Evolutionary conservation across 331 rosid species (phyloP), one percentile per base, ranked within the genome.

Genomic region (Telfairia occidentalis): DNA sequence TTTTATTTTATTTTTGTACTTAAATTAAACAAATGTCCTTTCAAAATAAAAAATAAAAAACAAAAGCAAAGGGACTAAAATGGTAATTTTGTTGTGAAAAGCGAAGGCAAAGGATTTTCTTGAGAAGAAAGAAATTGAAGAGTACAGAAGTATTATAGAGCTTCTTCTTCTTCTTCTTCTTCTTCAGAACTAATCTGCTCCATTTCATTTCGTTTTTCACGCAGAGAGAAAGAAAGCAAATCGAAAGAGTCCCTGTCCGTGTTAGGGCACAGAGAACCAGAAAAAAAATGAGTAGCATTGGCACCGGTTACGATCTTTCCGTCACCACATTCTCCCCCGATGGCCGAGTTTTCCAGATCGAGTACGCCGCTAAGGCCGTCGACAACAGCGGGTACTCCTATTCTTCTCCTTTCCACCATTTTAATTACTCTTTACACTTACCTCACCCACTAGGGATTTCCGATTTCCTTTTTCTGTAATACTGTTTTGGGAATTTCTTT

Each of bases 301-400:
- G 98, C 60, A 94, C 98, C 0, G 98, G 98, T 23, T 94, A 94
- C 80, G 98, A 91, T 81, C 98, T 94, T 7, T 91, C 98, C 3
- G 98, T 94, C 85, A 94, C 98, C 32, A 94, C 98, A 42, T 94
- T 94, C 81, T 94, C 98, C 13, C 98, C 97, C 0, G 98, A 94
- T 43, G 98, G 98, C 72, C 97, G 98, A 21, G 97, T 94, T 70
- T 94, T 94, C 73, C 98, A 91, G 96, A 94, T 94, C 91, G 97
- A 94, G 65, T 94, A 94, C 32, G 98, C 98, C 6, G 91, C 97
- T 32, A 94, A 94, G 85, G 98, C 98, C 58, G 98, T 94, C 79
- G 98, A 94, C 83, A 94, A 94, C 81, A 91, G 96, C 79, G 98
- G 98, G 97, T 92, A 58, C 55, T 6, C 9, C 24, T 73, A 55